Evolutionary conservation across 495 filamentous ascomycete genomes (phyloP), one percentile per base, ranked within the genome.

Genomic region (Xylaria acuta): DNA sequence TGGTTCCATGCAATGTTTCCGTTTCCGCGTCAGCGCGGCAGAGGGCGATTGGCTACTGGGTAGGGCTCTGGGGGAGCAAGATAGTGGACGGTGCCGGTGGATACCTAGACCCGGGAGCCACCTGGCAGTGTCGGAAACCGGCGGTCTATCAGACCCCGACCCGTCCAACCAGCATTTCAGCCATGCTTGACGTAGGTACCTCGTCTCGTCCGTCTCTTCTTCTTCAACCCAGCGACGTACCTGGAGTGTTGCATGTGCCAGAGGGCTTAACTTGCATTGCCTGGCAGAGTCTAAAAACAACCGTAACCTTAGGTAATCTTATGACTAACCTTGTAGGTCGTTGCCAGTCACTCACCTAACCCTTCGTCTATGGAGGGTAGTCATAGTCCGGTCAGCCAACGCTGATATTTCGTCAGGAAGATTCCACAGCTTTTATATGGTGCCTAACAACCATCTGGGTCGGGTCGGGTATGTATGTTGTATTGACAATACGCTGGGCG

Each of bases 251-350:
- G 36, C 60, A 63, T 63, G n/a, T 62, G 59, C 59, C 9, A 64
- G n/a, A 20, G 9, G 6, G 38, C 27, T 36, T 30, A 47, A 49
- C 45, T 51, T 51, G 64, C 64, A 66, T 25, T 12, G 11, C 43
- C 45, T 38, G 20, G 64, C 64, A 43, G n/a, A 66, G 53, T 66
- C 64, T 66, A 66, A 66, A 65, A 66, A 66, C 64, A 66, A 36
- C 64, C 20, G 53, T 30, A 22, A 12, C 43, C 22, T 53, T 67
- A 51, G 43, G 40, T 45, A 43, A 20, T 64, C 36, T 38, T 22
- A 38, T 38, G 58, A 40, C 32, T 22, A 12, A n/a, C n/a, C n/a
- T n/a, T n/a, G 30, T 60, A 38, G 58, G 32, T 60, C 34, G 11
- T 38, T 22, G 9, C 18, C 18, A 12, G 58, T 40, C 32, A 36